Percentiles rank a stretch among this genome's conserved stretches.
Evolutionary conservation across 1,284 basidiomycete species (phyloP).

Genomic region (Cutaneotrichosporon mucoides): DNA sequence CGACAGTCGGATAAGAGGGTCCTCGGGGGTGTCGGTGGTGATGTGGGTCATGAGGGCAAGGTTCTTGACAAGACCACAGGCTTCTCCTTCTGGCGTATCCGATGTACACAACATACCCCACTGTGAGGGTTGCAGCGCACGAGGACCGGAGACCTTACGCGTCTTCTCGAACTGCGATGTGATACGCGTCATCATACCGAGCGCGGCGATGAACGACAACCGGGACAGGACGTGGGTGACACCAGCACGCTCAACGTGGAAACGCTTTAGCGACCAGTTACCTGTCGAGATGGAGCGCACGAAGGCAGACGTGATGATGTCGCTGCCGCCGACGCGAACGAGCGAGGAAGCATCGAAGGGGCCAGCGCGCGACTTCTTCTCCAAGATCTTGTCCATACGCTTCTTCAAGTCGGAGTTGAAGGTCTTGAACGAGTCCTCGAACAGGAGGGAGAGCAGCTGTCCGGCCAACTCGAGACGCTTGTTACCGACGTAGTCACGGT

Average conservation of each 20-base stretch:
- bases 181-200: constrained; percentile 99
- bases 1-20: constrained; percentile 81
- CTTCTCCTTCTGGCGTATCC: constrained; percentile 99
- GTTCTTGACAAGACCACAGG: constrained; percentile 98
- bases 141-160: constrained; percentile 94
- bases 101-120: constrained; percentile 99
- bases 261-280: constrained; percentile 98
- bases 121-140: constrained; percentile 95
- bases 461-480: constrained; percentile 97
- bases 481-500: constrained; percentile 98
- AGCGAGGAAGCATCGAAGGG: constrained; percentile 83
- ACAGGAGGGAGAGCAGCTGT: constrained; percentile 89
- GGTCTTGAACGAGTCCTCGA: constrained; percentile 98
- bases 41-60: constrained; percentile 99
- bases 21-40: constrained; percentile 97
- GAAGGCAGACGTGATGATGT: constrained; percentile 94
- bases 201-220: constrained; percentile 90
- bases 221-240: constrained; percentile 97
- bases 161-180: constrained; percentile 99
- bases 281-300: constrained; percentile 98
- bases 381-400: constrained; percentile 95
- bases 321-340: constrained; percentile 55
- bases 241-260: constrained; percentile 99
- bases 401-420: constrained; percentile 98
- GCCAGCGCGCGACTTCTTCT: constrained; percentile 90